A percentile compares a stretch with the other conserved stretches of the same genome.
phyloP scores from a whole-genome alignment of 441 rosid species.

The Metrosideros polymorpha region DNA sequence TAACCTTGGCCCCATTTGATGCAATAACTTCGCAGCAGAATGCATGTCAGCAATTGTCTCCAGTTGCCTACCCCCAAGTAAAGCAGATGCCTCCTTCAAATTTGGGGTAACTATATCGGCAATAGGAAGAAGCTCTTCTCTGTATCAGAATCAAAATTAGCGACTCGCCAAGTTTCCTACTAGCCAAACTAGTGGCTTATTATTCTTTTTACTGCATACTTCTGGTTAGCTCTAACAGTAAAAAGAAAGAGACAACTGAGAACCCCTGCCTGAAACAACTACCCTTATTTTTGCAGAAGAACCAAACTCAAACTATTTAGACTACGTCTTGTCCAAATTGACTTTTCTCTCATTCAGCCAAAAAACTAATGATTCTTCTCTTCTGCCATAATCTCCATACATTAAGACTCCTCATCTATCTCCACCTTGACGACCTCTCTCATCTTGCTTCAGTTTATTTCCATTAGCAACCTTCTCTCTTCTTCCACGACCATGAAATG shows the following conservation, averaged over 20 bases:
- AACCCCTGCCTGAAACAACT: background rate
- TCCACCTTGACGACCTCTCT: background rate
- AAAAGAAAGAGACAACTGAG: background rate
- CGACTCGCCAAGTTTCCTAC: background rate
- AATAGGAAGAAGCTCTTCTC: conserved; percentile 76
- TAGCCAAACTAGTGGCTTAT: background rate
- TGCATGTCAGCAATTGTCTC: conserved; percentile 69
- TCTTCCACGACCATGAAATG: background rate
- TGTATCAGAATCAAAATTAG: conserved; percentile 21
- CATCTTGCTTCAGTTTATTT: background rate
- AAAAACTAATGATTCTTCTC: background rate
- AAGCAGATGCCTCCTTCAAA: conserved; percentile 83
- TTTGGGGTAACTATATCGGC: conserved; percentile 89
- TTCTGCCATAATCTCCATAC: background rate
- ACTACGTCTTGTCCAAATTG: background rate
- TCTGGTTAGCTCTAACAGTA: background rate
- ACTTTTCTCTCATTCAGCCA: background rate
- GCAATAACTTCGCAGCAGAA: conserved; percentile 62
- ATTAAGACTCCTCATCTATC: background rate
- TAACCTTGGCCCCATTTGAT: conserved; percentile 81
- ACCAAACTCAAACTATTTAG: background rate
- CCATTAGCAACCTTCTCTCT: background rate
- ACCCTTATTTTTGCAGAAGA: background rate
- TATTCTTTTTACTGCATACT: background rate
- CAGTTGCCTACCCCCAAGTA: conserved; percentile 57